Percentiles rank a stretch among this genome's conserved stretches.
phyloP scores from a whole-genome alignment of 176 grass and related monocot genomes.

The Guadua angustifolia region DNA sequence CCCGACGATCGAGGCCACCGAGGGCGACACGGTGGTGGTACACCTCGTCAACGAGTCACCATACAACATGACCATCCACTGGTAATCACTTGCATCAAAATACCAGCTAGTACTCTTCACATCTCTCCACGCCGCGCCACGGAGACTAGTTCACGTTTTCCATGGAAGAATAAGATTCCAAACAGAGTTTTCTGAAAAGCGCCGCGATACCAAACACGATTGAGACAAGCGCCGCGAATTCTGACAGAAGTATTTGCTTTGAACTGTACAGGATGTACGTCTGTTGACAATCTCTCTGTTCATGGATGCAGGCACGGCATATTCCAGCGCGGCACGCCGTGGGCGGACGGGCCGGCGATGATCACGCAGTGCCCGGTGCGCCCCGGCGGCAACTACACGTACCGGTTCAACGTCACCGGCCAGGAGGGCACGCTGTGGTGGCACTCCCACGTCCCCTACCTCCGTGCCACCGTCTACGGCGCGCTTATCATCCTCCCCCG shows the following conservation, averaged over 20 bases:
- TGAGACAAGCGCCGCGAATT: neutral
- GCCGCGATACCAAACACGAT: neutral
- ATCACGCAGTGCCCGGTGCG: conserved; percentile 67
- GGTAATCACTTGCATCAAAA: conserved; percentile 20
- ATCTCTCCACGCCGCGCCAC: no score
- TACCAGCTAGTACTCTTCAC: neutral
- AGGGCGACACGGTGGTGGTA: conserved; percentile 57
- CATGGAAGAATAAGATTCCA: no score
- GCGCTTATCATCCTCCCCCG: conserved; percentile 56
- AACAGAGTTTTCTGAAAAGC: neutral
- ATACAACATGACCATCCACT: conserved; percentile 70
- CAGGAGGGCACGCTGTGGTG: conserved; percentile 85
- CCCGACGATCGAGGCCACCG: conserved; percentile 43
- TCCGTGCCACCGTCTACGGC: conserved; percentile 66
- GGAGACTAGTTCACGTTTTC: no score
- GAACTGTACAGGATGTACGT: neutral
- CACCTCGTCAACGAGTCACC: conserved; percentile 59
- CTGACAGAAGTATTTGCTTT: neutral
- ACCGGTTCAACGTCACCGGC: conserved; percentile 54
- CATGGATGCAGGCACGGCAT: conserved; percentile 55
- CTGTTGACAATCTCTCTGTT: neutral
- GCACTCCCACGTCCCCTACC: conserved; percentile 65
- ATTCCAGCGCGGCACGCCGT: conserved; percentile 50
- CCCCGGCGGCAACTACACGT: conserved; percentile 47
- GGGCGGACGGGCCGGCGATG: conserved; percentile 70